phyloP scores from a whole-genome alignment of 768 basidiomycete species.

The Dacryopinax spathularia region DNA sequence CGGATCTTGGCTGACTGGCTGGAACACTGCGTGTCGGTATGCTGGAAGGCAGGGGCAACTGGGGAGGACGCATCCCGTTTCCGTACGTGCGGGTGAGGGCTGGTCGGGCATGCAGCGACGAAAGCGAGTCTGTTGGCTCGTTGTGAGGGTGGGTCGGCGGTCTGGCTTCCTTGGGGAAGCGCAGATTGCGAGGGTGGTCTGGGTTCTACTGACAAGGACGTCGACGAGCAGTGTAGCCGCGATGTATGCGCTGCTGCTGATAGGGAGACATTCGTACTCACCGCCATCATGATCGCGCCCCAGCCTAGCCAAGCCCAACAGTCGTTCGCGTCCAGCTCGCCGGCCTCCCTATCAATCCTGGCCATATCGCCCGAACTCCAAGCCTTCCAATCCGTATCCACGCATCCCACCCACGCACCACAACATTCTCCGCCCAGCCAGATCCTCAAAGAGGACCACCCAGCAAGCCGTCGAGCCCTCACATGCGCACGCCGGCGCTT shows the following conservation, averaged over 20 bases:
- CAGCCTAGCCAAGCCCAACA: neutral
- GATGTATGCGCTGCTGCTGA: neutral
- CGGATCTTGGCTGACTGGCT: neutral
- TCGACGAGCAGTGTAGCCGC: neutral
- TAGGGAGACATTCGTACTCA: neutral
- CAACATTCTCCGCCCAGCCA: neutral
- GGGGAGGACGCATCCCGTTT: conserved; percentile 1
- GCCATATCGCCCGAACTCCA: neutral
- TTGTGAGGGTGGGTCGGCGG: neutral
- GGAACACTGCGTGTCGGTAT: neutral
- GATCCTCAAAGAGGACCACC: neutral
- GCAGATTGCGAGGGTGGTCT: neutral
- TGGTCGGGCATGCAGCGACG: neutral
- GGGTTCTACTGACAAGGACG: neutral
- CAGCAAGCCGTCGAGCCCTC: neutral
- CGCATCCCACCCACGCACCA: neutral
- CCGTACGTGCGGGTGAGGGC: neutral
- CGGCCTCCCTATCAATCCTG: neutral
- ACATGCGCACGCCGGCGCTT: conserved; percentile 4
- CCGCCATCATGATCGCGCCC: neutral
- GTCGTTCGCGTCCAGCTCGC: neutral
- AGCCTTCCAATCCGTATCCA: neutral
- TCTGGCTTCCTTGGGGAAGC: neutral
- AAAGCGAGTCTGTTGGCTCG: neutral
- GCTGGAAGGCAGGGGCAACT: neutral